Percentiles rank a stretch among this genome's conserved stretches.
Conservation (phyloP, 2,329 filamentous ascomycete species). For the Incumbomyces delicatus region DNA sequence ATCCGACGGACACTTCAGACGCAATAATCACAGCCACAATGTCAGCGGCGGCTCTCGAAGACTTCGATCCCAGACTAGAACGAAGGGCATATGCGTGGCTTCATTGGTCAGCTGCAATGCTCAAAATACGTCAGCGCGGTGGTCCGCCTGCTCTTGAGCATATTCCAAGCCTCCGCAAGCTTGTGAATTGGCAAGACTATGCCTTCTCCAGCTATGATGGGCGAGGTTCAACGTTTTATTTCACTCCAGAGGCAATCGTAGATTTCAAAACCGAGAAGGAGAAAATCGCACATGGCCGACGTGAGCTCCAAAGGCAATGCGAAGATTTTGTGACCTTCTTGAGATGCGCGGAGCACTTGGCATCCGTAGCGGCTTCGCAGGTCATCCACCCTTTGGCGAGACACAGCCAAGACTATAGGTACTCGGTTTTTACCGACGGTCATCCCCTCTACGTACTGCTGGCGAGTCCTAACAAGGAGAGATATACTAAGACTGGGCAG, state of each 20-base stretch:
- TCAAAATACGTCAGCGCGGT: conserved; percentile 30
- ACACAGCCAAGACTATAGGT: conserved; percentile 18
- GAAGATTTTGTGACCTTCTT: conserved; percentile 31
- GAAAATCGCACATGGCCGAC: conserved; percentile 17
- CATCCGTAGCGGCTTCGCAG: conserved; percentile 22
- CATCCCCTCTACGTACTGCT: conserved; percentile 28
- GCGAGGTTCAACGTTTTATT: conserved; percentile 27
- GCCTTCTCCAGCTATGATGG: conserved; percentile 31
- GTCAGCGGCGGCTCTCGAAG: conserved; percentile 31
- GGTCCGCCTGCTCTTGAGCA: conserved; percentile 28
- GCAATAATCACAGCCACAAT: conserved; percentile 31
- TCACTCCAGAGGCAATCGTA: conserved; percentile 5
- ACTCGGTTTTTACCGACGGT: conserved; percentile 23
- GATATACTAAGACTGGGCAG: conserved; percentile 27
- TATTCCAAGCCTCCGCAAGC: conserved; percentile 28
- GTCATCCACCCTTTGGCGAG: conserved; percentile 13
- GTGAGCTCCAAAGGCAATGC: conserved; percentile 28
- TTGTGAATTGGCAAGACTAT: conserved; percentile 36
- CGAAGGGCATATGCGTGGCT: conserved; percentile 30
- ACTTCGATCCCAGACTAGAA: conserved; percentile 30
- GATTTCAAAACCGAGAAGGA: conserved; percentile 19
- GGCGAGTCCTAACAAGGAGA: conserved; percentile 24
- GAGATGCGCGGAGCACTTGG: conserved; percentile 29
- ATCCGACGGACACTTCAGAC: conserved; percentile 28
- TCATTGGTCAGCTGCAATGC: conserved; percentile 31